Evolutionary conservation across 1,139 yeast species (phyloP).

Genomic region (Debaryomyces singareniensis): DNA sequence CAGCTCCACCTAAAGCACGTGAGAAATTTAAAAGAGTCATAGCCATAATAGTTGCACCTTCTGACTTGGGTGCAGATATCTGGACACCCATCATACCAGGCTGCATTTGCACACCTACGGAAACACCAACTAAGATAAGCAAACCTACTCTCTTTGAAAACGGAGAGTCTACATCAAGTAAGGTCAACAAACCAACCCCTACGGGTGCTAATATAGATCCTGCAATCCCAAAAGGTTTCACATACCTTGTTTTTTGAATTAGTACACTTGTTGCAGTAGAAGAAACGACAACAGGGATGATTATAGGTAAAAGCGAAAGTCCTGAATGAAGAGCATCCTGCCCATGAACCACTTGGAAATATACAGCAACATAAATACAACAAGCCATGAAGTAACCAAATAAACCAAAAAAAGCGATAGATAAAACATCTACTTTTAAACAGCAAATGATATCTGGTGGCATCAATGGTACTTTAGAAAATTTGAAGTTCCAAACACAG

Average conservation of each 20-base stretch:
- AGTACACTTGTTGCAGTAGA: slow-evolving; percentile 24
- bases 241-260: slow-evolving; percentile 21
- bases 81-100: slow-evolving; percentile 18
- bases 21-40: slow-evolving; percentile 26
- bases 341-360: slow-evolving; percentile 32
- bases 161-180: slow-evolving; percentile 25
- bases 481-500: slow-evolving; percentile 20
- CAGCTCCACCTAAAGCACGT: slow-evolving; percentile 27
- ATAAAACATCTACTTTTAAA: slow-evolving; percentile 18
- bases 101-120: slow-evolving; percentile 22
- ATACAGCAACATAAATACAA: slow-evolving; percentile 24
- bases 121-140: slow-evolving; percentile 25
- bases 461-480: slow-evolving; percentile 21
- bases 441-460: slow-evolving; percentile 20
- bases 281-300: slow-evolving; percentile 27
- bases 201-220: slow-evolving; percentile 23
- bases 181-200: slow-evolving; percentile 28
- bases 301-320: slow-evolving; percentile 28
- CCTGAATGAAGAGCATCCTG: slow-evolving; percentile 34
- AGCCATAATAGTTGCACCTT: slow-evolving; percentile 28
- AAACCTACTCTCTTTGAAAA: slow-evolving; percentile 26
- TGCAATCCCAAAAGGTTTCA: slow-evolving; percentile 24
- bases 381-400: slow-evolving; percentile 21
- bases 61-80: slow-evolving; percentile 23
- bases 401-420: slow-evolving; percentile 14